Evolutionary conservation across 2,329 filamentous ascomycete species (phyloP), one percentile per base, ranked within the genome.

Genomic region (Didymella sp.): DNA sequence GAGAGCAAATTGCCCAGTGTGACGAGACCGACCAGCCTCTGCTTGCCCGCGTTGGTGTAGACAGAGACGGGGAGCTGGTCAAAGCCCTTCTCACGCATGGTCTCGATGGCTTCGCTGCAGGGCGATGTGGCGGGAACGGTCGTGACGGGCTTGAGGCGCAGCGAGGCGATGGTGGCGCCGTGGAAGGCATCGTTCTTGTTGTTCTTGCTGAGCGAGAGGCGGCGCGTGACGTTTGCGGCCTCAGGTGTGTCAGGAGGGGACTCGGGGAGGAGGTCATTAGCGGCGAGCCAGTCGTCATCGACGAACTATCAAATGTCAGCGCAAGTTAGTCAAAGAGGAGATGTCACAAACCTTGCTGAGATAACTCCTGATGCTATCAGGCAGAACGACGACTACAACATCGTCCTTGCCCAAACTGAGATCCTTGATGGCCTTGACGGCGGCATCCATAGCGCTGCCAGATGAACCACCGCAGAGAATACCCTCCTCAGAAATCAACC

Each of bases 231-330:
- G 62, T 68, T 61, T 52, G 61, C 59, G 41, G 57, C 59, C 38
- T 62, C 62, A 9, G 75, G 62, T 30, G 67, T 62, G 3, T 60
- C 41, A 46, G 73, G 81, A 59, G 80, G 84, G 49, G 81, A 86
- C 62, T 79, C 83, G 35, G 91, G 86, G 24, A 98, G 85, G 22
- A 99, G 90, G 74, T 94, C 89, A 79, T 99, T 99, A 62, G 95
- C 95, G 12, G 92, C 93, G 53, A 99, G 88, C 96, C 95, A 99
- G 81, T 98, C 95, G 74, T 99, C 96, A 75, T 99, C 95, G 64
- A 92, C 92, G 75, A 99, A 99, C 85, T 85, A 50, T 56, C 6
- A 1, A 4, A 12, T 21, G 59, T 73, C 54, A 72, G 67, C 45
- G 53, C 2, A 2, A 19, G 8, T 11, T 13, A 12, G 11, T 6